Evolutionary conservation across 352 stramenopile genomes (phyloP), one percentile per base, ranked within the genome.

Genomic region (Phytophthora hibernalis): DNA sequence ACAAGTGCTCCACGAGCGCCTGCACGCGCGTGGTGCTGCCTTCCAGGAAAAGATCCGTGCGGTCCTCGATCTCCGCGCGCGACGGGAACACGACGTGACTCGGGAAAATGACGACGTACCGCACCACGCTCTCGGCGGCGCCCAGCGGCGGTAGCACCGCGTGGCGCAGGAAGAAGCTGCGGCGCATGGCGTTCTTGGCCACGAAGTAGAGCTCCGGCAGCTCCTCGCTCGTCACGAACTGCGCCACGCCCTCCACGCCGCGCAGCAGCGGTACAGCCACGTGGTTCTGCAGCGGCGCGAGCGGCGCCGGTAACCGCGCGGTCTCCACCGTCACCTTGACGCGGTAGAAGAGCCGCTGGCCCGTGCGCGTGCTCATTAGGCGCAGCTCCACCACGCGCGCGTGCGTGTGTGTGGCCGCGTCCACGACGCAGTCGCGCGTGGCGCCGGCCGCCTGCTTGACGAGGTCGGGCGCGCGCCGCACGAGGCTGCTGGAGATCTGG

Each of bases 191-290:
- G 50, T 84, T 93, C 73, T 93, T 93, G 54, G 87, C 87, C 20
- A 95, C 87, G 61, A 93, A 93, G 60, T 95, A 95, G 35, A 95
- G 72, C 63, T 95, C 87, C 28, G 85, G 85, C 5, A 95, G 72
- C 63, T 95, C 87, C 38, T 95, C 87, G 51, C 83, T 92, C 30
- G 84, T 90, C 9, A 95, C 81, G 61, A 95, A 95, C 55, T 90
- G 87, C 11, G 76, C 87, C 2, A 91, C 64, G 1, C 81, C 80
- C 60, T 95, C 87, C 10, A 95, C 70, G 12, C 82, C 85, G 16
- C 85, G 74, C 31, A 95, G 72, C 43, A 90, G 67, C 10, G 87
- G 87, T 13, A 95, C 77, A 1, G 79, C 80, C 15, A 90, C 51
- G 28, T 92, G 80, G 12, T 51, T 67, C 13, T 85, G 85, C 5